A percentile compares a stretch with the other conserved stretches of the same genome.
Conservation (phyloP, 306 rosid species). For the Malus orientalis region DNA sequence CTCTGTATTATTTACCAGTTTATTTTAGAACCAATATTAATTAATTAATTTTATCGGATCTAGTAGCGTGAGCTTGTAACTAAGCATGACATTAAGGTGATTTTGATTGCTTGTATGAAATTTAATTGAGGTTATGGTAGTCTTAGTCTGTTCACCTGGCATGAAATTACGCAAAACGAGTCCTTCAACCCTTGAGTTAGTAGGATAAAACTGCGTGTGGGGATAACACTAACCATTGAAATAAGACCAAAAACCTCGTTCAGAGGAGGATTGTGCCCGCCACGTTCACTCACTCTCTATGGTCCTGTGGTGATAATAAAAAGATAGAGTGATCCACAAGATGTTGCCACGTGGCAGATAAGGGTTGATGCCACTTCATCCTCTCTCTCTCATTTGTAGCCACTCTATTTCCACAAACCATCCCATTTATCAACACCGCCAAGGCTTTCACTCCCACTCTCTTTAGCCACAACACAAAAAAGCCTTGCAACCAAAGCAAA, state of each 20-base stretch:
- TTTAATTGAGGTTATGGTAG: no score
- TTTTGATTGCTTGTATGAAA: no score
- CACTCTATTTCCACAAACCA: slow-evolving; percentile 29
- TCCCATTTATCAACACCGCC: slow-evolving; percentile 11
- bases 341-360: slow-evolving; percentile 54
- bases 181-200: no score
- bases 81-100: no score
- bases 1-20: not conserved
- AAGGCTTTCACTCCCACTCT: not conserved
- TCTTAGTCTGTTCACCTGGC: no score
- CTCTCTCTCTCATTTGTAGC: slow-evolving; percentile 4
- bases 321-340: slow-evolving; percentile 27
- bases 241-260: not conserved
- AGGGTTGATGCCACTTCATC: slow-evolving; percentile 16
- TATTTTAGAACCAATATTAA: not conserved
- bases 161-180: no score
- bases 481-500: not conserved
- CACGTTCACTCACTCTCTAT: not conserved
- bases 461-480: not conserved
- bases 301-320: slow-evolving; percentile 21
- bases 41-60: not conserved
- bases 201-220: no score
- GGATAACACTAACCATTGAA: not conserved
- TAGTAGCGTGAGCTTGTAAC: no score
- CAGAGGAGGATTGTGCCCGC: slow-evolving; percentile 12